These are phyloP conservation scores for Chlorophyllum brunneum DNA, from an alignment of 768 basidiomycete genomes.

Conservation along the genomic window DNA sequence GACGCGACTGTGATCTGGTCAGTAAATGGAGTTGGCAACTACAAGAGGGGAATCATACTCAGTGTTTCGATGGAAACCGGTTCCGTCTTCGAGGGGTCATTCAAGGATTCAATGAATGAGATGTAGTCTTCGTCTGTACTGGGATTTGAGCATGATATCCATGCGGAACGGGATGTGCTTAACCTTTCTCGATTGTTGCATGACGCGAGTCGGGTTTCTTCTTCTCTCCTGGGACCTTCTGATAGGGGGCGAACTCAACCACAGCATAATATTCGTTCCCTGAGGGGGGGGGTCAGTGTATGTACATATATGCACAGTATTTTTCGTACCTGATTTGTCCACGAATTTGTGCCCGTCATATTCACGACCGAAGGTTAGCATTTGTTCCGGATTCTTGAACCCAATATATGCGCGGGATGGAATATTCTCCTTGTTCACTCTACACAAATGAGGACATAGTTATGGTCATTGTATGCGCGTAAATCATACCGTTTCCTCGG, in stretches of 20 bases:
- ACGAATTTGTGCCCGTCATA: slow-evolving; percentile 92
- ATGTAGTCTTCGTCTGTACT: slow-evolving; percentile 74
- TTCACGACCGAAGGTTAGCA: slow-evolving; percentile 72
- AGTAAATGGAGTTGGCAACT: background rate
- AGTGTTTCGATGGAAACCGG: slow-evolving; percentile 61
- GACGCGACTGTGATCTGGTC: slow-evolving; percentile 50
- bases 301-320: background rate
- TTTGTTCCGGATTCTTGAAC: slow-evolving; percentile 71
- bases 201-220: slow-evolving; percentile 75
- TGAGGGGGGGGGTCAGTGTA: slow-evolving; percentile 24
- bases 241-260: slow-evolving; percentile 93
- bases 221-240: slow-evolving; percentile 76
- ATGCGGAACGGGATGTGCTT: slow-evolving; percentile 8
- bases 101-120: slow-evolving; percentile 76
- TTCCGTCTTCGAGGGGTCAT: slow-evolving; percentile 45
- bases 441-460: slow-evolving; percentile 24
- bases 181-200: slow-evolving; percentile 89
- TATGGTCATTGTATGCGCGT: slow-evolving; percentile 4
- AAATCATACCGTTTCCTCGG: slow-evolving; percentile 57
- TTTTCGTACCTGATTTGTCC: slow-evolving; percentile 78
- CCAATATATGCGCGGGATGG: slow-evolving; percentile 89
- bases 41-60: slow-evolving; percentile 34
- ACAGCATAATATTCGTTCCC: slow-evolving; percentile 86
- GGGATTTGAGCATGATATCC: background rate
- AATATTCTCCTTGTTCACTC: slow-evolving; percentile 80